phyloP scores from a whole-genome alignment of 2,329 filamentous ascomycete species.

The Coniella vitis region DNA sequence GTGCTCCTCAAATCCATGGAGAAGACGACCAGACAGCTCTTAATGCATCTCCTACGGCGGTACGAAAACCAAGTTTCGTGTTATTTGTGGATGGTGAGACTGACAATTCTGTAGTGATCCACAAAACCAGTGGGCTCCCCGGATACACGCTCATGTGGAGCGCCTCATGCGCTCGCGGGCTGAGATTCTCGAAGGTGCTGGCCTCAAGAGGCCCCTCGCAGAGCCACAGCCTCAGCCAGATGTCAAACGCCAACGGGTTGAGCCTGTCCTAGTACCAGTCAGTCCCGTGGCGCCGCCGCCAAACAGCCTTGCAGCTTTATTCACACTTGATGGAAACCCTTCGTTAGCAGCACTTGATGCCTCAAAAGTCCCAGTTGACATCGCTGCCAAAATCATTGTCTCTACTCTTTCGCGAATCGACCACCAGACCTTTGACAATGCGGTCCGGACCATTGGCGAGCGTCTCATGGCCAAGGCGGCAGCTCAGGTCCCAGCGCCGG shows the following conservation, averaged over 20 bases:
- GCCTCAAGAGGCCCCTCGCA: conserved; percentile 68
- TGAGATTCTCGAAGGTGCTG: conserved; percentile 73
- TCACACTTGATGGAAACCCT: conserved; percentile 72
- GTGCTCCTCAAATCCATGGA: conserved; percentile 91
- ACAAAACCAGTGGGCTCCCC: conserved; percentile 64
- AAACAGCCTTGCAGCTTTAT: conserved; percentile 75
- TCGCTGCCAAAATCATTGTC: conserved; percentile 76
- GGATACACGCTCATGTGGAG: conserved; percentile 84
- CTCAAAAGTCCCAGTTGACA: conserved; percentile 64
- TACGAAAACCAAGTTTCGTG: conserved; percentile 31
- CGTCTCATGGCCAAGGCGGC: conserved; percentile 41
- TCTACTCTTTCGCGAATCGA: conserved; percentile 70
- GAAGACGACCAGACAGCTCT: conserved; percentile 77
- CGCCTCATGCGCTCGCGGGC: conserved; percentile 70
- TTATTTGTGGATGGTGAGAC: conserved; percentile 11
- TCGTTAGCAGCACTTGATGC: conserved; percentile 77
- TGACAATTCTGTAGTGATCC: conserved; percentile 54
- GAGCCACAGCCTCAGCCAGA: conserved; percentile 68
- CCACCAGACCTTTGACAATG: conserved; percentile 59
- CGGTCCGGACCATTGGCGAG: conserved; percentile 53
- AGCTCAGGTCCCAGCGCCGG: conserved; percentile 39
- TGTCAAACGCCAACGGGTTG: conserved; percentile 73
- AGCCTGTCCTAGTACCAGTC: conserved; percentile 42
- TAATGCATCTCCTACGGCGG: conserved; percentile 78
- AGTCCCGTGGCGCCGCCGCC: conserved; percentile 69